Evolutionary conservation across 2,329 filamentous ascomycete genomes (phyloP).

Genomic region (Meredithiella fracta): DNA sequence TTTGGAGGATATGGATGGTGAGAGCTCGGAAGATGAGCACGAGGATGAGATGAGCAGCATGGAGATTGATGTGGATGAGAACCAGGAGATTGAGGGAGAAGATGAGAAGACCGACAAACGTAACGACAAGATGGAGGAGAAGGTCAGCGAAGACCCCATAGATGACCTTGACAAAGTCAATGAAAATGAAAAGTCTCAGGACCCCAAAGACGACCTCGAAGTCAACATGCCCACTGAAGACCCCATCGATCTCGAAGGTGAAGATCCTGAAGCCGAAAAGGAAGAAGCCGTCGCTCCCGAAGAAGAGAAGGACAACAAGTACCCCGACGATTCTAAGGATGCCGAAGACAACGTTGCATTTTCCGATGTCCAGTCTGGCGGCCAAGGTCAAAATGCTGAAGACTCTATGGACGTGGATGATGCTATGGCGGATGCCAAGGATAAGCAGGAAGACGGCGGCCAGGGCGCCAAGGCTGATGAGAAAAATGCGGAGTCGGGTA

Average conservation of each 20-base stretch:
- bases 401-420: constrained; percentile 47
- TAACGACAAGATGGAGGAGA: constrained; percentile 44
- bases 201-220: constrained; percentile 16
- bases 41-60: constrained; percentile 44
- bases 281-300: constrained; percentile 35
- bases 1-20: constrained; percentile 50
- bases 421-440: constrained; percentile 40
- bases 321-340: constrained; percentile 10
- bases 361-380: constrained; percentile 41
- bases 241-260: constrained; percentile 23
- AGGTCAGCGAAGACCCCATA: constrained; percentile 38
- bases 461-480: constrained; percentile 49
- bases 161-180: constrained; percentile 29
- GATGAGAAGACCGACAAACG: constrained; percentile 18
- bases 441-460: constrained; percentile 50
- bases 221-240: constrained; percentile 15
- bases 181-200: constrained; percentile 19
- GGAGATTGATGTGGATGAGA: constrained; percentile 24
- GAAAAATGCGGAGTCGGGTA: constrained; percentile 44
- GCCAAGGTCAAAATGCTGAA: constrained; percentile 37
- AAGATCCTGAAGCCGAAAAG: constrained; percentile 25
- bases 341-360: constrained; percentile 22
- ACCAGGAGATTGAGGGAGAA: constrained; percentile 27
- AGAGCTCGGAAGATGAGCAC: constrained; percentile 25
- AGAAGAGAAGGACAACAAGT: constrained; percentile 21